Base-by-base conservation (phyloP, 2,329 filamentous ascomycete genomes). In the Hortaea werneckii region DNA sequence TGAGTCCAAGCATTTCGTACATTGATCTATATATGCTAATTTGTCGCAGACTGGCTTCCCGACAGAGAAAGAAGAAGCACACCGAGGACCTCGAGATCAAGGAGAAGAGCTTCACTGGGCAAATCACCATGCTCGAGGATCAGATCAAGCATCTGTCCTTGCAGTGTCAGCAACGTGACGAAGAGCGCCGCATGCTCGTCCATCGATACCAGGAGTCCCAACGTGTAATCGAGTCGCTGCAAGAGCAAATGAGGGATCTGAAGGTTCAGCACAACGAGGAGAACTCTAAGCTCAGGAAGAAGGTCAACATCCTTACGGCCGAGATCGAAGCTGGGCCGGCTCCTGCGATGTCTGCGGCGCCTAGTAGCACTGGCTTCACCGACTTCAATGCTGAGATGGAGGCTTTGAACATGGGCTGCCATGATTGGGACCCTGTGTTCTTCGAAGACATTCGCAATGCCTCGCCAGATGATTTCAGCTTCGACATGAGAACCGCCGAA, bases 31-130 rank as follows among this genome's bases (percentile, higher is more conserved):
- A 27, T n/a, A 29, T 30, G 42, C 56, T 61, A 46, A 62, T 50
- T 13, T 29, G 27, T 59, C 6, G 50, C 48, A 30, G 59, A 54
- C 84, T 98, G 58, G 90, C 96, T 70, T 96, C 92, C 39, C 82
- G 92, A 55, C 90, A 96, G 68, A 83, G 92, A 58, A 98, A 96
- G 77, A 96, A 96, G 79, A 85, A 87, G 70, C 90, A 96, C 71
- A 96, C 92, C 30, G 92, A 96, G 71, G 83, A 92, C 58, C 79
- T 96, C 40, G 92, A 96, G 67, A 85, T 92, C 66, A 90, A 96
- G 73, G 95, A 96, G 77, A 95, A 95, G 74, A 79, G 85, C 48
- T 94, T 80, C 72, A 85, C 83, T 46, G 77, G 79, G 57, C 71
- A 85, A 62, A 85, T 95, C 62, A 78, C 71, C 55, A 77, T 83